Conservation (phyloP, 2,329 filamentous ascomycete species). For the Biscogniauxia mediterranea region DNA sequence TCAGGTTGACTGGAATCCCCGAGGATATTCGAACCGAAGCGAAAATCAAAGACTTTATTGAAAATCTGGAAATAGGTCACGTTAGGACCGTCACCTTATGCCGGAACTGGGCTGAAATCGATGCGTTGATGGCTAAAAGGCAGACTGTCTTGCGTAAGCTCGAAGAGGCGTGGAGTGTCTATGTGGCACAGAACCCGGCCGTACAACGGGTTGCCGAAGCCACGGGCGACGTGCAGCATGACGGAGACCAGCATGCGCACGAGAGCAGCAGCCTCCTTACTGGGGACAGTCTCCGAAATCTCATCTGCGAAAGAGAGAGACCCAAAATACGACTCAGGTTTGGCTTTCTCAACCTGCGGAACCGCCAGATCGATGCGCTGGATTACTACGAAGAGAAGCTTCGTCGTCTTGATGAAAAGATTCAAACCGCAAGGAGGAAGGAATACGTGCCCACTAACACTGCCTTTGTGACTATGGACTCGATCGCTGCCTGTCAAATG, state of each 20-base stretch:
- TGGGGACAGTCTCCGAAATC: slow-evolving; percentile 39
- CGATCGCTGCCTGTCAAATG: slow-evolving; percentile 90
- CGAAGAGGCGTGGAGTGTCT: slow-evolving; percentile 79
- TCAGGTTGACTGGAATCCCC: slow-evolving; percentile 87
- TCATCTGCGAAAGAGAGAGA: slow-evolving; percentile 45
- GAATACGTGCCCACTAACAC: slow-evolving; percentile 76
- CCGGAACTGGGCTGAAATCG: slow-evolving; percentile 80
- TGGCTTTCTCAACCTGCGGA: slow-evolving; percentile 70
- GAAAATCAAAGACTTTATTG: slow-evolving; percentile 81
- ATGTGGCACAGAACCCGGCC: slow-evolving; percentile 58
- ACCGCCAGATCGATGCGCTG: slow-evolving; percentile 79
- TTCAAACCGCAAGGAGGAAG: slow-evolving; percentile 67
- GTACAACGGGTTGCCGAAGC: slow-evolving; percentile 21
- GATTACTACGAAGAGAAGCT: slow-evolving; percentile 92
- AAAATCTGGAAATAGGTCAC: slow-evolving; percentile 82
- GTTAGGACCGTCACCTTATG: slow-evolving; percentile 88
- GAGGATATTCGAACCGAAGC: slow-evolving; percentile 73
- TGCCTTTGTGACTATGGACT: slow-evolving; percentile 97
- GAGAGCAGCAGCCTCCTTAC: slow-evolving; percentile 55
- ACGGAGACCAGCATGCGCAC: slow-evolving; percentile 31
- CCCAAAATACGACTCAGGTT: slow-evolving; percentile 77
- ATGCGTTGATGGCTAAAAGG: slow-evolving; percentile 69
- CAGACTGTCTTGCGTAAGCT: slow-evolving; percentile 65
- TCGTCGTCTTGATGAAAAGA: slow-evolving; percentile 72
- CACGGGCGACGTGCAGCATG: slow-evolving; percentile 14